A percentile compares a stretch with the other conserved stretches of the same genome.
Conservation (phyloP, 306 rosid species). For the Oxytropis ochrocephala region DNA sequence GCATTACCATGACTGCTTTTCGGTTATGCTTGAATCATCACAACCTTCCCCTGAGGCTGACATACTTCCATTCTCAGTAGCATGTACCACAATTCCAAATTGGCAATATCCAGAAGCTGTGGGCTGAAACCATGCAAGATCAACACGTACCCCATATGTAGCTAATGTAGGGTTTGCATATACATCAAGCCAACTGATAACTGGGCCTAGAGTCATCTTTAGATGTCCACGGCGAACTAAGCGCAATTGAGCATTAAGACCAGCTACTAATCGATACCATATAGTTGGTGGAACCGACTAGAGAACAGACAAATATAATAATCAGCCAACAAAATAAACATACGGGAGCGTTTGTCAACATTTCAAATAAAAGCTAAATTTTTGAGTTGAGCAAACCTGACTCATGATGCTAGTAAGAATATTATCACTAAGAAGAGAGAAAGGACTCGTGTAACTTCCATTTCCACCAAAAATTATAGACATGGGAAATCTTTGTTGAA, state of each 20-base stretch:
- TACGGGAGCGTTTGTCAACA: background rate
- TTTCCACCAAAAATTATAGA: slow-evolving; percentile 87
- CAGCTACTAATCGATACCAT: slow-evolving; percentile 97
- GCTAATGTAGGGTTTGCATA: slow-evolving; percentile 62
- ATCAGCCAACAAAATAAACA: slow-evolving; percentile 17
- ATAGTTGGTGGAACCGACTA: slow-evolving; percentile 86
- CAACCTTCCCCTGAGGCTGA: slow-evolving; percentile 32
- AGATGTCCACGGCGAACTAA: slow-evolving; percentile 68
- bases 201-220: slow-evolving; percentile 52
- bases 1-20: slow-evolving; percentile 53
- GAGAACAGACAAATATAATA: slow-evolving; percentile 10
- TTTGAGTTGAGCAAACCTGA: slow-evolving; percentile 53
- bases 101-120: slow-evolving; percentile 88
- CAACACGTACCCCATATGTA: slow-evolving; percentile 49
- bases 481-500: slow-evolving; percentile 80
- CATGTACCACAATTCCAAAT: slow-evolving; percentile 62
- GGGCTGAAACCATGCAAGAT: slow-evolving; percentile 90
- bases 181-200: slow-evolving; percentile 70
- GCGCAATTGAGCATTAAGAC: slow-evolving; percentile 89
- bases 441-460: slow-evolving; percentile 92
- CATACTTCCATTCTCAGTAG: slow-evolving; percentile 40
- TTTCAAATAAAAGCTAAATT: slow-evolving; percentile 8
- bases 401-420: slow-evolving; percentile 84
- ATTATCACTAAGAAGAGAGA: slow-evolving; percentile 74
- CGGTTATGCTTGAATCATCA: slow-evolving; percentile 36